Evolutionary conservation across 139 green algal genomes (phyloP).

Genomic region (Mychonastes homosphaera): DNA sequence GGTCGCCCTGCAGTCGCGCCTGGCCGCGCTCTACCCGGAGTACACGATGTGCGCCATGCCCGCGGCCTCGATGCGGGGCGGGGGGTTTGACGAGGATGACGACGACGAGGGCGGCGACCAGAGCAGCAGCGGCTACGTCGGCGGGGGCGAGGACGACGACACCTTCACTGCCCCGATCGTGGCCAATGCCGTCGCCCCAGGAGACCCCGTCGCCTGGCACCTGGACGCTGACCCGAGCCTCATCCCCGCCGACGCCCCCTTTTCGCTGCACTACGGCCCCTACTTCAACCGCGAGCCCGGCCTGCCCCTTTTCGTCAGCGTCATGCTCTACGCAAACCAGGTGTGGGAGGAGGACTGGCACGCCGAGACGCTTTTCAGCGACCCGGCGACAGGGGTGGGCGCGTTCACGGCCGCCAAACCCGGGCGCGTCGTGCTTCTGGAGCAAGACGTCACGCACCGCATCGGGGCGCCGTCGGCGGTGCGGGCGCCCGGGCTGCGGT

Average conservation of each 20-base stretch:
- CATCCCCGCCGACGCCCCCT: constrained; percentile 40
- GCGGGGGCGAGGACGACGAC: neutral
- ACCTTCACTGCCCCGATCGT: constrained; percentile 19
- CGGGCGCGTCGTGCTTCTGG: constrained; percentile 17
- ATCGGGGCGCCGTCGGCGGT: too few relatives aligned
- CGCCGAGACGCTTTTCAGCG: constrained; percentile 69
- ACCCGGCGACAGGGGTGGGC: constrained; percentile 43
- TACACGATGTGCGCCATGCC: constrained; percentile 26
- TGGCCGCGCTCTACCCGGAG: constrained; percentile 27
- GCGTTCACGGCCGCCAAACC: too few relatives aligned
- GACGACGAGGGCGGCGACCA: neutral
- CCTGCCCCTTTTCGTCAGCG: constrained; percentile 55
- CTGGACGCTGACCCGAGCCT: constrained; percentile 62
- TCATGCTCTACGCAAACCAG: constrained; percentile 68
- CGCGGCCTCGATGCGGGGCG: neutral
- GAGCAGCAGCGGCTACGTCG: constrained; percentile 13
- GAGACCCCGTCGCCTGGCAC: constrained; percentile 61
- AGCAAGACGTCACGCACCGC: constrained; percentile 43
- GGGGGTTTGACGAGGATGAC: neutral
- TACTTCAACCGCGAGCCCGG: constrained; percentile 65
- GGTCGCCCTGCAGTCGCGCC: constrained; percentile 21
- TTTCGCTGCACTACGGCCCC: constrained; percentile 43
- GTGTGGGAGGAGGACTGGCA: constrained; percentile 47
- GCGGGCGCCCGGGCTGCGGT: too few relatives aligned
- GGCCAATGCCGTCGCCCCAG: constrained; percentile 54